Percentiles rank a stretch among this genome's conserved stretches.
Evolutionary conservation across 1,139 yeast genomes (phyloP).

Genomic region (Cylindricascospora bacillispora): DNA sequence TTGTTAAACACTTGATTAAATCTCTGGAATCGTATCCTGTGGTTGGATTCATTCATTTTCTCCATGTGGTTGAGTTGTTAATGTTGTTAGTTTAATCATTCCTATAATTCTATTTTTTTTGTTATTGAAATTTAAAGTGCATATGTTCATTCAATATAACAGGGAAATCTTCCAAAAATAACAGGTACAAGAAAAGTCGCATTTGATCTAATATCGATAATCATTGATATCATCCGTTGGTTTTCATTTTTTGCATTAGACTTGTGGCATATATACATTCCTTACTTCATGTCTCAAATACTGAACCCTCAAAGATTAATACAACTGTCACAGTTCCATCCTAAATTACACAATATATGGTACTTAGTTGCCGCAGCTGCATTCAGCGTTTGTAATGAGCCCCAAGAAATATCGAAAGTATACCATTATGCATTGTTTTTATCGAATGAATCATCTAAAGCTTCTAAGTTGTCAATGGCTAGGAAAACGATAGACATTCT

Average conservation of each 20-base stretch:
- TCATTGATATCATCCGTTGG: no score
- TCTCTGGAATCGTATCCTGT: slow-evolving; percentile 37
- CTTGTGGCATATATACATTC: no score
- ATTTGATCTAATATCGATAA: no score
- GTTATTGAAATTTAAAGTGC: no score
- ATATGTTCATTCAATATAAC: no score
- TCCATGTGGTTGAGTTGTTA: not conserved
- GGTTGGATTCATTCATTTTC: slow-evolving; percentile 4
- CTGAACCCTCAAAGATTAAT: slow-evolving; percentile 53
- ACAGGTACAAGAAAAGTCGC: no score
- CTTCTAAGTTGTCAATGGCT: slow-evolving; percentile 11
- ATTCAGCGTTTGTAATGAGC: slow-evolving; percentile 67
- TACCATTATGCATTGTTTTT: slow-evolving; percentile 62
- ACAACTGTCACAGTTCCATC: slow-evolving; percentile 36
- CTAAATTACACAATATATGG: slow-evolving; percentile 52
- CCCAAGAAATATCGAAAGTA: slow-evolving; percentile 64
- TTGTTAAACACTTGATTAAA: slow-evolving; percentile 45
- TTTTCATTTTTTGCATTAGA: no score
- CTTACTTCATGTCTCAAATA: slow-evolving; percentile 14
- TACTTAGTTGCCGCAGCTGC: slow-evolving; percentile 71
- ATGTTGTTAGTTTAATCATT: no score
- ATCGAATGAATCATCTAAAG: slow-evolving; percentile 25
- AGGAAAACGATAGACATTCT: slow-evolving; percentile 12
- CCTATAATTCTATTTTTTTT: no score
- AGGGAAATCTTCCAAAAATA: no score